Percentiles rank a stretch among this genome's conserved stretches.
Evolutionary conservation across 495 filamentous ascomycete species (phyloP).

Genomic region (Xylaria grammica): DNA sequence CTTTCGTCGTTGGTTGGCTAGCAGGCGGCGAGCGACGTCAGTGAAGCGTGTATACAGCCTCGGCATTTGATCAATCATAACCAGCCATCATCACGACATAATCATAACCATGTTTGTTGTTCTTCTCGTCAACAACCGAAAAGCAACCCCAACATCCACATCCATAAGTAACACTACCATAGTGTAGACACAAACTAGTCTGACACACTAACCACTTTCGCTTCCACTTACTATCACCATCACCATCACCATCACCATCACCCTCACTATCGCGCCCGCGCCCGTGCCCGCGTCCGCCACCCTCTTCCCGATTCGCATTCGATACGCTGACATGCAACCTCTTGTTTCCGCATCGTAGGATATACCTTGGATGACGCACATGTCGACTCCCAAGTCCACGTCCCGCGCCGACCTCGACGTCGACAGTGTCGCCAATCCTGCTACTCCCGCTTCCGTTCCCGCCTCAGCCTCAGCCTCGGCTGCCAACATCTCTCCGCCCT

Average conservation of each 20-base stretch:
- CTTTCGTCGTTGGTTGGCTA: no score
- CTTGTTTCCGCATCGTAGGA: slow-evolving; percentile 39
- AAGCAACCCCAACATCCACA: background rate
- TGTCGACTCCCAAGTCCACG: slow-evolving; percentile 48
- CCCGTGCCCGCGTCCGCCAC: no score
- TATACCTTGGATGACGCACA: slow-evolving; percentile 55
- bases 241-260: background rate
- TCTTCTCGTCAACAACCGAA: background rate
- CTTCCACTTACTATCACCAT: background rate
- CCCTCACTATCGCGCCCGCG: slow-evolving; percentile 15
- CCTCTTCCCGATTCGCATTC: slow-evolving; percentile 15
- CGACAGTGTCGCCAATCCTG: slow-evolving; percentile 28
- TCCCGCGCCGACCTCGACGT: slow-evolving; percentile 30
- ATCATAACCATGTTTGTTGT: background rate
- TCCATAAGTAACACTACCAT: background rate
- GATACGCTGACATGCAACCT: slow-evolving; percentile 31
- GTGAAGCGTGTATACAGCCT: background rate
- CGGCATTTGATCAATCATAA: background rate
- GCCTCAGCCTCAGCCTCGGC: slow-evolving; percentile 87
- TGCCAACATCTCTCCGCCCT: slow-evolving; percentile 62
- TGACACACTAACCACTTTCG: background rate
- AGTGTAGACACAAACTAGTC: no score
- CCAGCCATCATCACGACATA: background rate
- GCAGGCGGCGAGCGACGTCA: background rate
- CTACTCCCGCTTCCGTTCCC: slow-evolving; percentile 56